A percentile compares a stretch with the other conserved stretches of the same genome.
Evolutionary conservation across 441 rosid genomes (phyloP).

Genomic region (Populus tomentosa): DNA sequence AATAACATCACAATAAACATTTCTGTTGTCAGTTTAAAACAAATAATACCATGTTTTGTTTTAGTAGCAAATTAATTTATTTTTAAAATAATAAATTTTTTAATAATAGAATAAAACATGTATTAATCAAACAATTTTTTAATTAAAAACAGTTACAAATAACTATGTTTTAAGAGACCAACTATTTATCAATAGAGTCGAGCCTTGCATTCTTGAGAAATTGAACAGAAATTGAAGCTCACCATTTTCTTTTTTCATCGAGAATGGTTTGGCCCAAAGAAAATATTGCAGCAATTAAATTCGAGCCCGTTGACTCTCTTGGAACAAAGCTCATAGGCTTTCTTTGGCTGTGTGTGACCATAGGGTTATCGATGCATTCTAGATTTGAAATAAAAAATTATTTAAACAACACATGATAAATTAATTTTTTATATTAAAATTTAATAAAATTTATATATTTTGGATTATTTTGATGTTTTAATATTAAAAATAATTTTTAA

Average conservation of each 20-base stretch:
- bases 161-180: neutral
- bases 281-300: neutral
- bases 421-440: no score
- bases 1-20: neutral
- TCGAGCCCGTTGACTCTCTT: neutral
- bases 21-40: neutral
- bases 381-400: no score
- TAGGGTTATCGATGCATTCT: neutral
- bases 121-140: neutral
- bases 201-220: neutral
- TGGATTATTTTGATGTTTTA: no score
- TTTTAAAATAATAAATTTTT: no score
- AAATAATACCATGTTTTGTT: no score
- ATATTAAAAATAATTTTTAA: no score
- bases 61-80: neutral
- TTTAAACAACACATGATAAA: no score
- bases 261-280: neutral
- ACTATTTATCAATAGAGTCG: no score
- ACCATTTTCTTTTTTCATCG: no score
- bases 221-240: neutral
- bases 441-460: no score
- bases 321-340: neutral
- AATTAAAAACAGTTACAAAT: no score
- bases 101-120: no score
- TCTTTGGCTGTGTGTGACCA: neutral